phyloP scores from a whole-genome alignment of 306 rosid species.

The Glycyrrhiza uralensis region DNA sequence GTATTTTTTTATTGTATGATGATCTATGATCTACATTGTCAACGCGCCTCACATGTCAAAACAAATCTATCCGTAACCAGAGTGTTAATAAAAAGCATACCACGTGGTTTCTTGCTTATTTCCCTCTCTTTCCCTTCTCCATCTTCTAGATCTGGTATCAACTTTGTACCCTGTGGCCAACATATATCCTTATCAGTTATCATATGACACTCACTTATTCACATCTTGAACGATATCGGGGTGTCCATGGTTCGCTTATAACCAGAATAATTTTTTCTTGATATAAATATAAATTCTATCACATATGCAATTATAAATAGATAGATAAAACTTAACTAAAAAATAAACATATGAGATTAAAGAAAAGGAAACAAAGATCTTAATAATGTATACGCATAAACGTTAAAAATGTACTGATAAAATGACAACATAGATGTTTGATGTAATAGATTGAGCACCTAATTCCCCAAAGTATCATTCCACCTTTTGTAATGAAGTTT shows the following conservation, averaged over 20 bases:
- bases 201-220: background rate
- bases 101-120: constrained; percentile 33
- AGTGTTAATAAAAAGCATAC: constrained; percentile 14
- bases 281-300: background rate
- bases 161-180: background rate
- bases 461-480: background rate
- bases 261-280: too few species aligned
- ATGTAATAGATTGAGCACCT: background rate
- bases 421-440: background rate
- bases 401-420: background rate
- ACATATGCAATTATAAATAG: too few species aligned
- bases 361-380: background rate
- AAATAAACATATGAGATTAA: background rate
- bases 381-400: background rate
- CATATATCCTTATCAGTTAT: background rate
- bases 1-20: too few species aligned
- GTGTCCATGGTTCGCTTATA: background rate
- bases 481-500: background rate
- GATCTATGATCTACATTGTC: constrained; percentile 11
- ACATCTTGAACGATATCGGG: background rate
- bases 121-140: constrained; percentile 1
- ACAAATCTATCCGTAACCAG: background rate
- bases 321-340: too few species aligned
- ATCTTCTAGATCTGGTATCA: background rate
- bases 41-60: constrained; percentile 22